phyloP scores from a whole-genome alignment of 371 early-diverging fungal species.

The Basidiobolus meristosporus region DNA sequence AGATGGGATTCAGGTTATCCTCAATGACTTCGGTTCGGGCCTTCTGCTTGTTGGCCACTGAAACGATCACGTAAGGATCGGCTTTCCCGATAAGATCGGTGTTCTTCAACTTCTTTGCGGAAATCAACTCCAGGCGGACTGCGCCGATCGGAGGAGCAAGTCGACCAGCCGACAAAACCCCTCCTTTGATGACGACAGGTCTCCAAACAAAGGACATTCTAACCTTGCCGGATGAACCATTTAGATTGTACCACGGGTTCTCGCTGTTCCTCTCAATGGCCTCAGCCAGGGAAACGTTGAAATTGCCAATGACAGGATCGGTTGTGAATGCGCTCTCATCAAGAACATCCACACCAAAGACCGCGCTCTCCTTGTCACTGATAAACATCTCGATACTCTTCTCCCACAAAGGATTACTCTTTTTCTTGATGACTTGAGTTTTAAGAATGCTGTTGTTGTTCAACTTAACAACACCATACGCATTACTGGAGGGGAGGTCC shows the following conservation, averaged over 20 bases:
- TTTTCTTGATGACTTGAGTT: constrained; percentile 19
- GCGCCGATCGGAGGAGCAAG: constrained; percentile 54
- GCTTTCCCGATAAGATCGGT: constrained; percentile 46
- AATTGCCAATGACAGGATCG: constrained; percentile 17
- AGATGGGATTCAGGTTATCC: constrained; percentile 59
- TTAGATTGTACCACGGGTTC: no score
- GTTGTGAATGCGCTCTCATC: constrained; percentile 15
- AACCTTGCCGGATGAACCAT: no score
- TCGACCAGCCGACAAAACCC: no score
- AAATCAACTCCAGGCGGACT: constrained; percentile 47
- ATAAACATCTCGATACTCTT: constrained; percentile 18
- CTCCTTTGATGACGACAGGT: no score
- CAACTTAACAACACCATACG: constrained; percentile 16
- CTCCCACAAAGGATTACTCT: constrained; percentile 21
- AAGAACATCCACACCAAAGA: constrained; percentile 15
- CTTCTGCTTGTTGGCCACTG: constrained; percentile 1
- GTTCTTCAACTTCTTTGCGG: constrained; percentile 53
- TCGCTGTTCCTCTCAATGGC: no score
- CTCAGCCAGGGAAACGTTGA: no score
- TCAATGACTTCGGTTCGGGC: constrained; percentile 42
- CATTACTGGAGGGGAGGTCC: constrained; percentile 11
- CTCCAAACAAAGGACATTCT: no score
- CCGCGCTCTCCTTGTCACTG: constrained; percentile 14
- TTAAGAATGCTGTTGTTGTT: constrained; percentile 18
- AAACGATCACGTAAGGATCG: constrained; percentile 51